phyloP scores from a whole-genome alignment of 345 rosid genomes.

The Syzygium aromaticum region DNA sequence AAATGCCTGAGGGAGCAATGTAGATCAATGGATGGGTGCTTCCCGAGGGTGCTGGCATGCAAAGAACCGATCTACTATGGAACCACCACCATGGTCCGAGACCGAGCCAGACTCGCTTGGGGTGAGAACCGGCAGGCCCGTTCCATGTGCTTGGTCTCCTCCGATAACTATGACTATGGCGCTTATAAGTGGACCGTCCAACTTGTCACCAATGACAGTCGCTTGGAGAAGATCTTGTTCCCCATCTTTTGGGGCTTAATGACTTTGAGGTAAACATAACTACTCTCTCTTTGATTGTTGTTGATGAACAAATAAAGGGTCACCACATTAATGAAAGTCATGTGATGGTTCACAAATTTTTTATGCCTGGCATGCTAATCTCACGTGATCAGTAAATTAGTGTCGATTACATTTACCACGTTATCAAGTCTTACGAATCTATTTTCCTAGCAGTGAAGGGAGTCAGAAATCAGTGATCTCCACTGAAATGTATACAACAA shows the following conservation, averaged over 20 bases:
- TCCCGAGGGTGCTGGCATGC: conserved; percentile 46
- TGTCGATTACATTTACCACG: background rate
- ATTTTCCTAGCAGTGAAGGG: background rate
- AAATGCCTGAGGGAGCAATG: conserved; percentile 81
- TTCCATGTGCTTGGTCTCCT: conserved; percentile 40
- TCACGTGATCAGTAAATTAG: background rate
- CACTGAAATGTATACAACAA: background rate
- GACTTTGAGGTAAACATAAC: conserved; percentile 71
- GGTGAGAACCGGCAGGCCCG: conserved; percentile 47
- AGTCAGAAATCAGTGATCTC: background rate
- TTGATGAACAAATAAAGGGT: background rate
- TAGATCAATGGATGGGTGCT: conserved; percentile 33
- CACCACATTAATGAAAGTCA: background rate
- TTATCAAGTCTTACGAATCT: background rate
- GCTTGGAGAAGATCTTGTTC: conserved; percentile 83
- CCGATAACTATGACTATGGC: conserved; percentile 64
- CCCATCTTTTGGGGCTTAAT: conserved; percentile 97
- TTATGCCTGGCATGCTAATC: background rate
- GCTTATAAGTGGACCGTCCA: conserved; percentile 93
- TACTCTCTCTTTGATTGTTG: background rate
- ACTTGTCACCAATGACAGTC: conserved; percentile 62
- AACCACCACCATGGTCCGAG: conserved; percentile 35
- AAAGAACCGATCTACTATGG: conserved; percentile 77
- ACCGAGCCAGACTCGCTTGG: conserved; percentile 48
- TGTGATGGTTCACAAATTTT: background rate